Percentiles rank a stretch among this genome's conserved stretches.
Conservation (phyloP, 129 eudicot species). For the carrot (Daucus carota) region DH1_v3.0 NC_030383.2:55414001-55414500, state of each 20-base stretch:
- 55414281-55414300: constrained; percentile 54
- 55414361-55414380: neutral
- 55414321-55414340: constrained; percentile 3
- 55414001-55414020: neutral
- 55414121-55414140: constrained; percentile 98
- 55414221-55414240: constrained; percentile 61
- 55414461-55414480: constrained; percentile 15
- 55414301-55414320: constrained; percentile 48
- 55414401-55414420: neutral
- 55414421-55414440: neutral
- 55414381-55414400: no score
- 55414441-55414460: neutral
- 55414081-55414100: neutral
- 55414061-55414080: neutral
- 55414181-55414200: constrained; percentile 52
- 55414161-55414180: constrained; percentile 65
- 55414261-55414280: constrained; percentile 87
- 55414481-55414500: neutral
- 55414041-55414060: neutral
- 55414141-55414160: constrained; percentile 70
- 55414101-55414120: constrained; percentile 55
- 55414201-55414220: constrained; percentile 90
- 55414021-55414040: neutral
- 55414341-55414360: neutral
- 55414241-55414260: constrained; percentile 56